Conservation (phyloP, 2,329 filamentous ascomycete species). For the Knoxdaviesia proteae region DNA sequence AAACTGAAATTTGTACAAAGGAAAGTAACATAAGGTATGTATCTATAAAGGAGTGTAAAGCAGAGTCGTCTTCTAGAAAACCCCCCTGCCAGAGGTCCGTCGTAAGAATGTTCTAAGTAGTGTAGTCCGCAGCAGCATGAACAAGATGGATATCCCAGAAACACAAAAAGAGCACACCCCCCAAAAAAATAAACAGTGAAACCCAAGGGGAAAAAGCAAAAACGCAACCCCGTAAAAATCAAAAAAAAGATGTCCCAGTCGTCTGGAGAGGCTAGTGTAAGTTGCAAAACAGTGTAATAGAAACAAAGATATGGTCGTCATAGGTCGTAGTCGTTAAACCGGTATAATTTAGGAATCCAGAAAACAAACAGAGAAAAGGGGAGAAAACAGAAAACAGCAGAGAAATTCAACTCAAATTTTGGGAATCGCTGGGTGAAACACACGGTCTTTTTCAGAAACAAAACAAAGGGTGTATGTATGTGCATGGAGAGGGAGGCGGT, state of each 20-base stretch:
- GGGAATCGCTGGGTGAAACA: not conserved
- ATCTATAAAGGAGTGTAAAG: not conserved
- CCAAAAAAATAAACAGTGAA: not conserved
- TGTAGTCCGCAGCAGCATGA: not conserved
- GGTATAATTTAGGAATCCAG: not conserved
- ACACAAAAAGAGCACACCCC: not conserved
- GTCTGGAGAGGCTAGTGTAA: not conserved
- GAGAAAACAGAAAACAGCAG: conserved; percentile 2
- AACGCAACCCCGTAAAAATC: not conserved
- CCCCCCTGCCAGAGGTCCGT: too few relatives aligned
- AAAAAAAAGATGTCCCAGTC: not conserved
- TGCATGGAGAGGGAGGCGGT: not conserved
- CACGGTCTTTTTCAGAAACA: not conserved
- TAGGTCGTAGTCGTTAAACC: too few relatives aligned
- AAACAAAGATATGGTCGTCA: not conserved
- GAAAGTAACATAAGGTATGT: not conserved
- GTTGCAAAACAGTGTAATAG: not conserved
- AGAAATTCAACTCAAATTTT: conserved; percentile 4
- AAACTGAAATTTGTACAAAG: conserved; percentile 3
- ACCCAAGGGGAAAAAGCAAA: not conserved
- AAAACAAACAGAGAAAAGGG: not conserved
- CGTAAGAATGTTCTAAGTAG: too few relatives aligned
- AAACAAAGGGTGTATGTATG: not conserved
- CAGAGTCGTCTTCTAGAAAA: not conserved
- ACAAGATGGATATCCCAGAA: not conserved